Percentiles rank a stretch among this genome's conserved stretches.
These are phyloP conservation scores for Diaporthe citrichinensis DNA, from an alignment of 2,329 filamentous ascomycete species.

Conservation along the genomic window DNA sequence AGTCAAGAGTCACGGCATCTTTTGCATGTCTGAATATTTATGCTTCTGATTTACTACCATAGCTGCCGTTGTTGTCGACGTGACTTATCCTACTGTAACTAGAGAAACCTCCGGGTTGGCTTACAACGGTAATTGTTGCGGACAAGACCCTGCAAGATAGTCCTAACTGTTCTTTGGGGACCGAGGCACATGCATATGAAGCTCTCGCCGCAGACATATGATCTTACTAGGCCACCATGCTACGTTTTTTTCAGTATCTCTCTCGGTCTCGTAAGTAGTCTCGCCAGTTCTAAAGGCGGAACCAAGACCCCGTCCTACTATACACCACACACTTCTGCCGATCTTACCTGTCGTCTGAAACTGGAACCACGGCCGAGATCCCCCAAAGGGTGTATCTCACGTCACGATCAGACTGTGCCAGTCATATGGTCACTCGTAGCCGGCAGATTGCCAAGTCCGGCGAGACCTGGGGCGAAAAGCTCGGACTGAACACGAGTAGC, in stretches of 20 bases:
- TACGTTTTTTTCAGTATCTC: background rate
- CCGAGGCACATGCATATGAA: background rate
- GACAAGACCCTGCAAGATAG: background rate
- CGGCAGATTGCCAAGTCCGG: constrained; percentile 13
- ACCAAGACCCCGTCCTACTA: background rate
- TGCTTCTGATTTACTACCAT: no score
- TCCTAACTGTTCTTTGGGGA: background rate
- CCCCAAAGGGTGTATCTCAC: background rate
- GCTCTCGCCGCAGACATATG: background rate
- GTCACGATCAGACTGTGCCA: constrained; percentile 1
- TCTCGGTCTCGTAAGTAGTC: background rate
- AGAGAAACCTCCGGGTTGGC: no score
- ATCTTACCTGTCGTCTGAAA: constrained; percentile 6
- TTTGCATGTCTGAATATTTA: no score
- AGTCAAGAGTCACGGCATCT: background rate
- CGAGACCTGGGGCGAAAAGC: constrained; percentile 1
- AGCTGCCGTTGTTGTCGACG: no score
- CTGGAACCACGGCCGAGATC: background rate
- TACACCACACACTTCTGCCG: background rate
- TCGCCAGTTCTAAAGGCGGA: background rate
- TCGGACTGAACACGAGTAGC: constrained; percentile 3
- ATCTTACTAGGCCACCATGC: background rate
- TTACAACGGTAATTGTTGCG: background rate
- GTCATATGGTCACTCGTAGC: background rate
- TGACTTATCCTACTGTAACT: no score